Percentiles rank a stretch among this genome's conserved stretches.
Conservation (phyloP, 129 eudicot species). For the Lactuca saligna region DNA sequence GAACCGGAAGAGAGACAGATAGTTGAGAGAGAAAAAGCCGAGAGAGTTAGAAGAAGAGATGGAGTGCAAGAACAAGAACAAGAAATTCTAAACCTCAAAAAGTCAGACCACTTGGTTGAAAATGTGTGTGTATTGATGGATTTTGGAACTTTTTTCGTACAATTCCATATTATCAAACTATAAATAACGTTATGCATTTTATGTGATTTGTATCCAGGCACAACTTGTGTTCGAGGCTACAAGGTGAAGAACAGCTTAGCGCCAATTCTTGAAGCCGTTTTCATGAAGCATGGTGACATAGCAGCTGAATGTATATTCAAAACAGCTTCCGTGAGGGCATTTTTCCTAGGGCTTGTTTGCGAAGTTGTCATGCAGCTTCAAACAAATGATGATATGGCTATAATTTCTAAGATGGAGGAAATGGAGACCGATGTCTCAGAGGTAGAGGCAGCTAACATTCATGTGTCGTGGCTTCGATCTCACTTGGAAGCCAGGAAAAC, state of each 20-base stretch:
- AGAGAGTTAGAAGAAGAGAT: too few relatives aligned
- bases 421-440: constrained; percentile 20
- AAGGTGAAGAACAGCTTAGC: constrained; percentile 31
- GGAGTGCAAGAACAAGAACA: too few relatives aligned
- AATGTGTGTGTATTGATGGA: too few relatives aligned
- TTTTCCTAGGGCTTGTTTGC: constrained; percentile 28
- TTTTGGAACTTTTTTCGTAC: too few relatives aligned
- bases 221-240: constrained; percentile 27
- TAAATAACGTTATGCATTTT: too few relatives aligned
- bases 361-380: constrained; percentile 24
- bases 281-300: constrained; percentile 34
- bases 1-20: too few relatives aligned
- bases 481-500: background rate
- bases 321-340: constrained; percentile 21
- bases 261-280: constrained; percentile 32
- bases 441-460: constrained; percentile 21
- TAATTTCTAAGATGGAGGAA: background rate
- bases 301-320: constrained; percentile 20
- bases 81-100: too few relatives aligned
- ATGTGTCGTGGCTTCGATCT: constrained; percentile 27
- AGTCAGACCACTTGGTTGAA: too few relatives aligned
- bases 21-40: too few relatives aligned
- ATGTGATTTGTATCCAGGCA: background rate
- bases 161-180: too few relatives aligned
- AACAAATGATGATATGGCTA: background rate